Base-by-base conservation (phyloP, 1,284 basidiomycete genomes). In the Fomitopsis palustris region DNA sequence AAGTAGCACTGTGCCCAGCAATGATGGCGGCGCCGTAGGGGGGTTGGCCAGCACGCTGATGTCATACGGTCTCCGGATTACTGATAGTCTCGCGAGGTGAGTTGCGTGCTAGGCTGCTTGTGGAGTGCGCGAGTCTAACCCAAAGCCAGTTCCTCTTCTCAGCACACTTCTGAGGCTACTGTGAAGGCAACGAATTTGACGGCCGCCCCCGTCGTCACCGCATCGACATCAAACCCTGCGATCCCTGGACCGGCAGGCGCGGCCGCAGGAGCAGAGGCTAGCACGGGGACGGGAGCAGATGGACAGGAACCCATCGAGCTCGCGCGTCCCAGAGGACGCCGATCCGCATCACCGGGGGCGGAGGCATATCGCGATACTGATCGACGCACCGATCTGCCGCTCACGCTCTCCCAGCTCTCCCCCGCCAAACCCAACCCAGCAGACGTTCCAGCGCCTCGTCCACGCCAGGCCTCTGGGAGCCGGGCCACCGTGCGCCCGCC, bases 11-110 rank as follows among this genome's bases (percentile, higher is more conserved):
- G 49, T 37, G 49, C 49, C 17, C 7, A 37, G 49, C 21, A 19
- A 52, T 37, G 35, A 37, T 19, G 49, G n/a, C 37, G 37, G 47
- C 37, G 35, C 27, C 8, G 37, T 35, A 14, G 64, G 66, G 16
- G 66, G 64, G 33, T 56, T 70, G 53, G 68, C 67, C n/a, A 61
- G 61, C 39, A 58, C 66, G 12, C 65, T 70, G 25, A 53, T 70
- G 58, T 63, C 68, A n/a, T 70, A 59, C 39, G 67, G 65, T 1
- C 62, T 65, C 53, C 57, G 57, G 55, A 39, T 64, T 21, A 55
- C 64, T 37, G 57, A 60, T n/a, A 56, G 47, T 29, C 23, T 59
- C 33, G 53, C 54, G 41, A 61, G 58, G 66, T 66, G 45, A 62
- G 66, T 35, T n/a, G 52, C 27, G 17, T 14, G 45, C 45, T 47